Evolutionary conservation across 73 alveolate species (phyloP), one percentile per base, ranked within the genome.

Genomic region (Uronychia binucleata): DNA sequence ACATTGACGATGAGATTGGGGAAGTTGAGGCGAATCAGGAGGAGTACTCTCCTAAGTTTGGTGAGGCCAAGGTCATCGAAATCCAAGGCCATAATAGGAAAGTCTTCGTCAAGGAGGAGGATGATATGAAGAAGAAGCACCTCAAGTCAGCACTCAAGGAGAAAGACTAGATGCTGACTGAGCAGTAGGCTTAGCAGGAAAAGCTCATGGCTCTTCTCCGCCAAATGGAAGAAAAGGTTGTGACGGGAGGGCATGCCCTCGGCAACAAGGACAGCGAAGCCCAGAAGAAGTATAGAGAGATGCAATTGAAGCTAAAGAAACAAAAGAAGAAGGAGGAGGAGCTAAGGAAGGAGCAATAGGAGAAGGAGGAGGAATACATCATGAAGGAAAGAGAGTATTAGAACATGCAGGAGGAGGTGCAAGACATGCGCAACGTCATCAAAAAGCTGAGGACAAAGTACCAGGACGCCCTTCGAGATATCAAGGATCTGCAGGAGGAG

Each of bases 401-500:
- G 75, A 85, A 79, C 78, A 78, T 88, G 26, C 92, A 92, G 58
- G 97, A 92, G 57, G 97, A 92, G 76, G 93, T 92, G 14, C 92
- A 83, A 26, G 97, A 80, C 58, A 76, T 79, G 83, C 78, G 97
- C 59, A 82, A 89, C 13, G 79, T 89, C 27, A 78, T 92, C 25
- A 89, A 88, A 59, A 88, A 88, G 59, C 77, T 92, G 30, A 77
- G 94, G 58, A 83, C 80, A 25, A 83, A 89, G 75, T 92, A 92
- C 76, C 59, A 85, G 75, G 29, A 31, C 67, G 80, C 93, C 19
- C 60, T 77, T 30, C 14, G 30, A 31, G 99, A 96, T 86, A 91
- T 96, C 1, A 94, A 96, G 77, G 98, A 96, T 89, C 86, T 96
- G 58, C 89, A 95, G 76, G 78, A 85, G 60, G 99, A 95, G 81